These are phyloP conservation scores for Scedosporium dehoogii DNA, from an alignment of 2,329 filamentous ascomycete genomes.

Conservation along the genomic window DNA sequence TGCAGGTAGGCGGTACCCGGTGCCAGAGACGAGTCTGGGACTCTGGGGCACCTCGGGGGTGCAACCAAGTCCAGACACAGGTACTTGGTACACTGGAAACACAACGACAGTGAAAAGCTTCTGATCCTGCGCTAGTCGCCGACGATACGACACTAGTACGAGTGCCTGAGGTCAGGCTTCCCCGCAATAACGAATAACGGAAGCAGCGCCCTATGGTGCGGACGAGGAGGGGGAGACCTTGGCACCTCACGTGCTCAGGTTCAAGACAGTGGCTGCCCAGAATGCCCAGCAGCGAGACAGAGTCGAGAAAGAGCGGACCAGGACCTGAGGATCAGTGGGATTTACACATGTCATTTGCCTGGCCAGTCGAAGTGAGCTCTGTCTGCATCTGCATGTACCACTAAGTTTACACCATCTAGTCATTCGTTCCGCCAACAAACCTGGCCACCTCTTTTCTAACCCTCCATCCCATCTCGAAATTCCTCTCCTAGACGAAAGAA, in stretches of 20 bases:
- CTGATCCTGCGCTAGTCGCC: not conserved
- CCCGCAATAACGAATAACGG: not conserved
- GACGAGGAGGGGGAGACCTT: not conserved
- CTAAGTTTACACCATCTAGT: too few relatives aligned
- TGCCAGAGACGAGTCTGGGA: not conserved
- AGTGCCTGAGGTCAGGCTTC: not conserved
- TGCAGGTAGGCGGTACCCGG: not conserved
- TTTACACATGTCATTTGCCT: too few relatives aligned
- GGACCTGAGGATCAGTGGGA: too few relatives aligned
- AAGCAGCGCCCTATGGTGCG: not conserved
- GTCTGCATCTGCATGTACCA: too few relatives aligned
- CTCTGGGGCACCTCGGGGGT: not conserved
- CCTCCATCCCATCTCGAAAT: not conserved
- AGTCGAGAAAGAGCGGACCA: too few relatives aligned
- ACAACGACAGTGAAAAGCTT: too few relatives aligned
- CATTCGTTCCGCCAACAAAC: not conserved
- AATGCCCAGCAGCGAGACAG: too few relatives aligned
- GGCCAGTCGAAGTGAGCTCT: too few relatives aligned
- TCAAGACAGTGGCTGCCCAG: too few relatives aligned
- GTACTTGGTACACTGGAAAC: not conserved
- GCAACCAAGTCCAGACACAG: not conserved
- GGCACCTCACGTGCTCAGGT: not conserved
- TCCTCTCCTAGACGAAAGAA: not conserved
- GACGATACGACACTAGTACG: not conserved
- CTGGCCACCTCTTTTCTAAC: not conserved